Percentiles rank a stretch among this genome's conserved stretches.
Evolutionary conservation across 805 yeast species (phyloP).

Genomic region (Scheffersomyces coipomensis): DNA sequence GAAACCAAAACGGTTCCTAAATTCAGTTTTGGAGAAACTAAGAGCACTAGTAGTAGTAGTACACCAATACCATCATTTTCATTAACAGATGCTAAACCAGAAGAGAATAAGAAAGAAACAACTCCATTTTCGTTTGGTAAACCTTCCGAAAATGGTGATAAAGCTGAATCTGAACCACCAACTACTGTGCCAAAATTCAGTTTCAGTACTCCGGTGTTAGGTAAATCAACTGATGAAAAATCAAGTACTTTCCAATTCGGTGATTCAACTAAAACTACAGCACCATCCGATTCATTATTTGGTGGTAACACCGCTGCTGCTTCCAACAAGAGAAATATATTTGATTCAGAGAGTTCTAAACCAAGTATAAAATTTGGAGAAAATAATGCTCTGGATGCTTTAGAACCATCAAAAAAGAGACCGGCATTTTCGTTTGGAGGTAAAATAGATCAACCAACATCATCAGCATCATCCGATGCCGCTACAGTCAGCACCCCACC

Average conservation of each 20-base stretch:
- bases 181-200: too few relatives aligned
- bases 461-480: neutral
- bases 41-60: neutral
- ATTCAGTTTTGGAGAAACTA: conserved; percentile 3
- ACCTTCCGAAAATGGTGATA: conserved; percentile 1
- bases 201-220: too few relatives aligned
- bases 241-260: too few relatives aligned
- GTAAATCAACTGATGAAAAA: too few relatives aligned
- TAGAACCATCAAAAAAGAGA: neutral
- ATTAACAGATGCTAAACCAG: conserved; percentile 11
- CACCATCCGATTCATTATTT: too few relatives aligned
- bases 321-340: too few relatives aligned
- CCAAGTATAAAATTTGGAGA: too few relatives aligned
- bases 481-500: neutral
- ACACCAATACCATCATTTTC: conserved; percentile 13
- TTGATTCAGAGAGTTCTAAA: too few relatives aligned
- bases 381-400: too few relatives aligned
- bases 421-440: conserved; percentile 1
- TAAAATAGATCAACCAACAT: neutral
- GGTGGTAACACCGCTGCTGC: too few relatives aligned
- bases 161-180: neutral
- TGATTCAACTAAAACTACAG: too few relatives aligned
- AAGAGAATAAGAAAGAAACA: neutral
- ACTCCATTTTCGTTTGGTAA: conserved; percentile 5
- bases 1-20: neutral